These are phyloP conservation scores for Ceriops zippeliana DNA, from an alignment of 345 rosid genomes.

Conservation along the genomic window DNA sequence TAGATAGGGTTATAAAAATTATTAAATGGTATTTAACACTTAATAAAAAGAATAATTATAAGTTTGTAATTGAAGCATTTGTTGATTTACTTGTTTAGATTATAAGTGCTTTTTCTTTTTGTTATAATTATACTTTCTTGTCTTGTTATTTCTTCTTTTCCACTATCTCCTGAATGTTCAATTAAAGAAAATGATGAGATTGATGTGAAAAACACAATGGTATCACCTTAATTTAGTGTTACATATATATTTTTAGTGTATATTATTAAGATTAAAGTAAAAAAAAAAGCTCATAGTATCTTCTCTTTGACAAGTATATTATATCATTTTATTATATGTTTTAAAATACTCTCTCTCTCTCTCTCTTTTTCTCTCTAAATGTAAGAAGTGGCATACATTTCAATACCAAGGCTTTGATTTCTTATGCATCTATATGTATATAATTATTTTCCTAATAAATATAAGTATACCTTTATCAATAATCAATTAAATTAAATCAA, in stretches of 20 bases:
- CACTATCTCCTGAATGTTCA: slow-evolving; percentile 29
- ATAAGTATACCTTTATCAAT: too few relatives aligned
- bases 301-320: too few relatives aligned
- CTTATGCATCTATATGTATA: too few relatives aligned
- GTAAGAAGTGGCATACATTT: too few relatives aligned
- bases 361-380: too few relatives aligned
- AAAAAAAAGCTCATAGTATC: background rate
- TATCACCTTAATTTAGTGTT: slow-evolving; percentile 9
- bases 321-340: too few relatives aligned
- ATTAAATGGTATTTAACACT: slow-evolving; percentile 72
- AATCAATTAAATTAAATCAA: too few relatives aligned
- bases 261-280: slow-evolving; percentile 10
- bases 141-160: slow-evolving; percentile 55
- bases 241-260: slow-evolving; percentile 12
- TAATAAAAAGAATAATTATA: slow-evolving; percentile 63
- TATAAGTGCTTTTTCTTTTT: slow-evolving; percentile 23
- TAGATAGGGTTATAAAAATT: slow-evolving; percentile 72
- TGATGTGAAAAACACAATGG: slow-evolving; percentile 8
- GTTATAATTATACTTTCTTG: slow-evolving; percentile 16
- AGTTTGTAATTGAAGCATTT: slow-evolving; percentile 64
- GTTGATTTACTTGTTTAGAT: slow-evolving; percentile 55
- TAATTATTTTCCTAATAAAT: too few relatives aligned
- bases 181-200: slow-evolving; percentile 15
- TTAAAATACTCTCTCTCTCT: too few relatives aligned
- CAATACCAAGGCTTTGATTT: too few relatives aligned